A percentile compares a stretch with the other conserved stretches of the same genome.
Conservation (phyloP, 2,329 filamentous ascomycete genomes). For the Mycosphaerella arachidis region DNA sequence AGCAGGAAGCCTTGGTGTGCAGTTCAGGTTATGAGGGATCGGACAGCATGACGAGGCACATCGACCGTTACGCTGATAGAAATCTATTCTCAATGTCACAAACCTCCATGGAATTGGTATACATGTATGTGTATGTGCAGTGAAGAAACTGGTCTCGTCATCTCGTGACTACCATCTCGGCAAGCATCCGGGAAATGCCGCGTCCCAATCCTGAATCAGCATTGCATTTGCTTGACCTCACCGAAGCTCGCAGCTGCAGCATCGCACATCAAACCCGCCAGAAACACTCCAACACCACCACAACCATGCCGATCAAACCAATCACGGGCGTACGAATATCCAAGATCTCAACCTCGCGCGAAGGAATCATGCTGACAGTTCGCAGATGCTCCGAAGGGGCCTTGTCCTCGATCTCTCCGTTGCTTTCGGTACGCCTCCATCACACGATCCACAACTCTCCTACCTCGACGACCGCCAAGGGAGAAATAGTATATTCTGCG, state of each 20-base stretch:
- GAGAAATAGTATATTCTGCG: background rate
- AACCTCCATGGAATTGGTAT: too few species aligned
- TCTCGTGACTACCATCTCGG: too few species aligned
- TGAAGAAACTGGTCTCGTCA: too few species aligned
- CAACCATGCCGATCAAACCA: slow-evolving; percentile 1
- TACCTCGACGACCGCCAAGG: background rate
- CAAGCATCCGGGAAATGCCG: too few species aligned
- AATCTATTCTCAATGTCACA: too few species aligned
- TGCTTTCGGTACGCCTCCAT: slow-evolving; percentile 55
- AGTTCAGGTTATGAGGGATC: too few species aligned
- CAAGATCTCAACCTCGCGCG: background rate
- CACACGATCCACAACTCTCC: background rate
- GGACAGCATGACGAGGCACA: too few species aligned
- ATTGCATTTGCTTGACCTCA: background rate
- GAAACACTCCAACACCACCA: background rate
- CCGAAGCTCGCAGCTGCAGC: background rate
- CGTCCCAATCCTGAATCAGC: too few species aligned
- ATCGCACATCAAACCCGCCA: background rate
- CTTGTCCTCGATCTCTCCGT: slow-evolving; percentile 64
- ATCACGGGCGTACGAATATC: background rate
- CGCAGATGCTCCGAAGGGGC: slow-evolving; percentile 61
- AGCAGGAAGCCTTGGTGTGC: too few species aligned
- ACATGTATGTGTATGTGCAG: too few species aligned
- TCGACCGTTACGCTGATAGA: too few species aligned
- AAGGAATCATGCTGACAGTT: background rate